These are phyloP conservation scores for Rhexocercosporidium sp. DNA, from an alignment of 2,329 filamentous ascomycete species.

Conservation along the genomic window DNA sequence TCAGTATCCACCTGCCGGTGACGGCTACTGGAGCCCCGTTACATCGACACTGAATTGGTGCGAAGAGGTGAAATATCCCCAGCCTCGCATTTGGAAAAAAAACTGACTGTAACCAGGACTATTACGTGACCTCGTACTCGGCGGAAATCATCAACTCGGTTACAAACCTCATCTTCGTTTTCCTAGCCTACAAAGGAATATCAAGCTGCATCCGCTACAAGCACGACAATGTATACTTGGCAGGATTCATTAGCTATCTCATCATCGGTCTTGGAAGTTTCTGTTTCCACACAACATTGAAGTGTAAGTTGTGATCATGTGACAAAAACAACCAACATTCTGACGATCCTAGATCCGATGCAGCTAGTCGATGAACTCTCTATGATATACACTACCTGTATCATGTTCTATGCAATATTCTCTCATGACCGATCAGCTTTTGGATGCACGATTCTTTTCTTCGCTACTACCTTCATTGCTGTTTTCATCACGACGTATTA, in stretches of 20 bases:
- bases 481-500: conserved; percentile 71
- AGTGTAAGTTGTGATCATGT: conserved; percentile 33
- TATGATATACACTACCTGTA: conserved; percentile 74
- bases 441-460: conserved; percentile 50
- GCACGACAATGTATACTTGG: conserved; percentile 75
- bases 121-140: conserved; percentile 73
- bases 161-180: conserved; percentile 82
- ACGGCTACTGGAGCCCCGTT: conserved; percentile 34
- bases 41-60: conserved; percentile 57
- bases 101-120: conserved; percentile 56
- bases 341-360: conserved; percentile 62
- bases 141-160: conserved; percentile 78
- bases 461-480: conserved; percentile 55
- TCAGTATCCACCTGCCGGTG: conserved; percentile 15
- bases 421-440: conserved; percentile 21
- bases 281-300: conserved; percentile 43
- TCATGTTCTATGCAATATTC: conserved; percentile 73
- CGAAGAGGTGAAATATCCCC: conserved; percentile 63
- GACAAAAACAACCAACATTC: neutral
- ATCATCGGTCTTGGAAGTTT: conserved; percentile 42
- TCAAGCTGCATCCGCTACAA: conserved; percentile 70
- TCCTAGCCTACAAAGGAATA: conserved; percentile 75
- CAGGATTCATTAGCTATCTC: conserved; percentile 55
- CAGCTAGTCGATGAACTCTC: conserved; percentile 73
- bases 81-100: neutral